Evolutionary conservation across 495 filamentous ascomycete species (phyloP).

Genomic region (Aspergillus ostianus): DNA sequence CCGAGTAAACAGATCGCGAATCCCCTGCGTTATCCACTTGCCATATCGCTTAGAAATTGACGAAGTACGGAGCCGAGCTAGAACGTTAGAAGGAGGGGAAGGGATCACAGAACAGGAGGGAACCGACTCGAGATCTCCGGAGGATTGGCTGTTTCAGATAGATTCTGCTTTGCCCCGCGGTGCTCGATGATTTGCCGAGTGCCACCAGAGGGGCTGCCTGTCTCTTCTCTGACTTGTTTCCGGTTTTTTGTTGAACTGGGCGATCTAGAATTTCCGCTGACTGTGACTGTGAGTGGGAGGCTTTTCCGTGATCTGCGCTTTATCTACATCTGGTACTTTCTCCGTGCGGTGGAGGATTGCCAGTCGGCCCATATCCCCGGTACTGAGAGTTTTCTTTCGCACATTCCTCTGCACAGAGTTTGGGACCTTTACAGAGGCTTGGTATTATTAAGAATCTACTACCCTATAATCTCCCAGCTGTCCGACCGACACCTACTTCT

Average conservation of each 20-base stretch:
- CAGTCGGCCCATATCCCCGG: background rate
- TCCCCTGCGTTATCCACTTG: background rate
- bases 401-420: background rate
- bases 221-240: background rate
- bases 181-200: conserved; percentile 6
- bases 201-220: background rate
- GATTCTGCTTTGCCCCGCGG: conserved; percentile 1
- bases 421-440: background rate
- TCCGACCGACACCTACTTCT: background rate
- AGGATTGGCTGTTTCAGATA: conserved; percentile 11
- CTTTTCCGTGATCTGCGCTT: background rate
- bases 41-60: conserved; percentile 1
- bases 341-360: background rate
- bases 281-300: background rate
- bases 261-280: too few relatives aligned
- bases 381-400: background rate
- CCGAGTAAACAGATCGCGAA: background rate
- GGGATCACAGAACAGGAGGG: background rate
- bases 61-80: background rate
- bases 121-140: background rate
- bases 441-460: too few relatives aligned
- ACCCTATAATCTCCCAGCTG: too few relatives aligned
- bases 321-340: background rate
- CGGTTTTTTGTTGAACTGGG: background rate
- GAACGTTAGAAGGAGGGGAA: background rate